phyloP scores from a whole-genome alignment of 1,284 basidiomycete genomes.

The Heterobasidion parviporum region DNA sequence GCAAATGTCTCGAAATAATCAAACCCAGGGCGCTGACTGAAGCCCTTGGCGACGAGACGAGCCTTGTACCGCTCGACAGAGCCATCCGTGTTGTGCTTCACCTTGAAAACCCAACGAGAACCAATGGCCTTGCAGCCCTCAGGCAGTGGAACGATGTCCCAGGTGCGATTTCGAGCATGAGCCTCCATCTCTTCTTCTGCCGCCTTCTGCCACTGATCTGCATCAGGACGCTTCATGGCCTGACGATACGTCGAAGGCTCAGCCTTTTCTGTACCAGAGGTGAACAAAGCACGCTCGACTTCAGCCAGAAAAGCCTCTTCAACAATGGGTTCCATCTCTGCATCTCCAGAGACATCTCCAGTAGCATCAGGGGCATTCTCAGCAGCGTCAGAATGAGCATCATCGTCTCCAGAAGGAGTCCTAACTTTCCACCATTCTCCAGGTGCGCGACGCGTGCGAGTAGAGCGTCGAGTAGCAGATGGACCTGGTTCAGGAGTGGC shows the following conservation, averaged over 20 bases:
- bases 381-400: no score
- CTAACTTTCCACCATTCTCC: no score
- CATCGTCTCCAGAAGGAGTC: no score
- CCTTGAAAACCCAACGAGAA: slow-evolving; percentile 24
- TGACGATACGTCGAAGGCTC: not conserved
- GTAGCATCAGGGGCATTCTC: no score
- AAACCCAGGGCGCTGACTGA: slow-evolving; percentile 26
- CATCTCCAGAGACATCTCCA: no score
- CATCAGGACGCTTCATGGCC: not conserved
- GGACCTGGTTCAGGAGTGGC: not conserved
- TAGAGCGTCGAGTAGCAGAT: no score
- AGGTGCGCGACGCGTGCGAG: no score
- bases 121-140: slow-evolving; percentile 17
- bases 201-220: not conserved
- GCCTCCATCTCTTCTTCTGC: slow-evolving; percentile 18
- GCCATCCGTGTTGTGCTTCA: slow-evolving; percentile 11
- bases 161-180: slow-evolving; percentile 19
- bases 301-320: not conserved
- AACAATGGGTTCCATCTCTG: not conserved
- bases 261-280: not conserved
- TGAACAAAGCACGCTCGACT: no score
- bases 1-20: slow-evolving; percentile 30
- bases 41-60: slow-evolving; percentile 31
- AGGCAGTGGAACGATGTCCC: slow-evolving; percentile 16
- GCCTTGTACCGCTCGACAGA: slow-evolving; percentile 17